Conservation (phyloP, 768 basidiomycete genomes). For the Tremella fuciformis region DNA sequence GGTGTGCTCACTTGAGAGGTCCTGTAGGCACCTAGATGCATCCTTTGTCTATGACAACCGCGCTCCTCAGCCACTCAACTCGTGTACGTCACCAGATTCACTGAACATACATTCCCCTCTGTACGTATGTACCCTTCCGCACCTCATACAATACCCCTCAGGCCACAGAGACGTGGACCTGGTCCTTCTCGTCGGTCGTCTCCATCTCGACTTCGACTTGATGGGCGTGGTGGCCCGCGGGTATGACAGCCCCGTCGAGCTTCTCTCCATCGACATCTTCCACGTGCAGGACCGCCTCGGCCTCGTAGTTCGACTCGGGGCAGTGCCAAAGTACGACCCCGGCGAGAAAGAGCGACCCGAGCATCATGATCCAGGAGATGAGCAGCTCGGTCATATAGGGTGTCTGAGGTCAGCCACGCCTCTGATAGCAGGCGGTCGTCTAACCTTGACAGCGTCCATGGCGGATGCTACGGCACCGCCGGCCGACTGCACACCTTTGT, state of each 20-base stretch:
- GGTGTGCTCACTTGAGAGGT: no score
- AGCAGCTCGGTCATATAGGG: constrained; percentile 56
- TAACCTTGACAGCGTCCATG: constrained; percentile 55
- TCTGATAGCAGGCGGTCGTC: neutral
- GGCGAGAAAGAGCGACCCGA: constrained; percentile 32
- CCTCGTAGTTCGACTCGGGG: constrained; percentile 31
- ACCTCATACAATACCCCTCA: no score
- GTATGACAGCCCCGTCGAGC: constrained; percentile 22
- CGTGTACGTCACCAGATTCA: no score
- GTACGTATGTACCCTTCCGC: no score
- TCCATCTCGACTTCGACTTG: no score
- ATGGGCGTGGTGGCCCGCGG: constrained; percentile 26
- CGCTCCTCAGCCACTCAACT: no score
- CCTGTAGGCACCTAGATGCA: no score
- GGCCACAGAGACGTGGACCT: no score
- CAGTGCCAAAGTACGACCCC: constrained; percentile 22
- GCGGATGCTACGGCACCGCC: constrained; percentile 55
- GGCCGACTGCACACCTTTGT: constrained; percentile 53
- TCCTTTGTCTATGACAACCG: no score
- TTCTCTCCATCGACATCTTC: constrained; percentile 28
- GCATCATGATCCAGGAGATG: constrained; percentile 25
- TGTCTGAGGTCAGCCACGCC: constrained; percentile 28
- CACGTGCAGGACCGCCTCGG: constrained; percentile 25
- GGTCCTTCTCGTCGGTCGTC: no score
- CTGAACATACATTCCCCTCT: no score